Base-by-base conservation (phyloP, 2,329 filamentous ascomycete species). In the Fusarium beomiforme region DNA sequence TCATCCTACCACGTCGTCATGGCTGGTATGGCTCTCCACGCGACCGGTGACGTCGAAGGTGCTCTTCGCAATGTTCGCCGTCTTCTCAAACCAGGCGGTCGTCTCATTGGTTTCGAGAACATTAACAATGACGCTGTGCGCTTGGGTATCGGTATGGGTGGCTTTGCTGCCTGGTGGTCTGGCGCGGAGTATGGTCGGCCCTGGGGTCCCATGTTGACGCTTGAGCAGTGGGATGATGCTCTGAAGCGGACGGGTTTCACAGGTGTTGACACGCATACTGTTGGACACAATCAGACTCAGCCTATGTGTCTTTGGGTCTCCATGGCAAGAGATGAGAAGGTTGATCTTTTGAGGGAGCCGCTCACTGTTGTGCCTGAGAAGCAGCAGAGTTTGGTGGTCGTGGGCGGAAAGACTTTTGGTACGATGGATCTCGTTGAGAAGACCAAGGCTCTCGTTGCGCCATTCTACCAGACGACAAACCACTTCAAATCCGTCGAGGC, bases 151-250 rank as follows among this genome's bases (percentile, higher is more conserved):
- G 47, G 59, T 0, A 67, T 71, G 51, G 67, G 68, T 1, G 58
- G 68, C 3, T 54, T 71, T 3, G 56, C 63, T 3, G 68, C 55
- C 6, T 70, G 68, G 66, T 71, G 68, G 68, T 54, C 59, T 5
- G 68, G 68, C 2, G 62, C 39, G 3, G 62, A 58, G 3, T 47
- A 70, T 4, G 67, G 67, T 8, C 65, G 67, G 0, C 43, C 51
- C 3, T 59, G 51, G 34, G 60, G 59, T 2, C 67, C 67, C 12
- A 50, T 51, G 7, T n/a, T 70, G n/a, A 56, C 65, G 0, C 53
- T 54, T 3, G 56, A 44, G 24, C 53, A 69, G 13, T 71, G 68
- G 68, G 49, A 71, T 41, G 44, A 43, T n/a, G 34, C 61, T 14
- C 36, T 71, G 4, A 44, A 59, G 21, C 57, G 46, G 3, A 54